These are phyloP conservation scores for Gleditsia sinensis DNA, from an alignment of 306 rosid species.

Conservation along the genomic window DNA sequence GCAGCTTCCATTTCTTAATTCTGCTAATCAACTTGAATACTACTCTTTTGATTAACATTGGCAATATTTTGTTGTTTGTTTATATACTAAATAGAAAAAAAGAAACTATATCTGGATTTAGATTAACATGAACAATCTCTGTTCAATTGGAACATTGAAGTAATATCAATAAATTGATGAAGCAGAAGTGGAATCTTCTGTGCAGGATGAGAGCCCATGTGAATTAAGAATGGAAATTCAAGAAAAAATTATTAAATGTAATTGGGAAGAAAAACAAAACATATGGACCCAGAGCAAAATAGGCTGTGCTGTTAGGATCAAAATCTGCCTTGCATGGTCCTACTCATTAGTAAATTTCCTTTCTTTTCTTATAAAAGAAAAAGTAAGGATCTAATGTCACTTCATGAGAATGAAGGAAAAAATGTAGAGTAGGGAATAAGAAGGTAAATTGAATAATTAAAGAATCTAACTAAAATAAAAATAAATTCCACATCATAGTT, in stretches of 20 bases:
- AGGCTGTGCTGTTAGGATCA: slow-evolving; percentile 52
- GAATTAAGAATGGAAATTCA: not conserved
- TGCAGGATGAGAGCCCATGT: not conserved
- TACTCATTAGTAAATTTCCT: slow-evolving; percentile 45
- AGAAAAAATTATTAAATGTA: not conserved
- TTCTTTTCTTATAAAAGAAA: slow-evolving; percentile 46
- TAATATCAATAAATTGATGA: not conserved
- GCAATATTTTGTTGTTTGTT: not conserved
- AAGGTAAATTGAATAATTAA: slow-evolving; percentile 32
- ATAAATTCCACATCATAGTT: slow-evolving; percentile 48
- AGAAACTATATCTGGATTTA: not conserved
- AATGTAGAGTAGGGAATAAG: slow-evolving; percentile 18
- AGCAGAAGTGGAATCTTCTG: slow-evolving; percentile 1
- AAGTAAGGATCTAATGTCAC: slow-evolving; percentile 83
- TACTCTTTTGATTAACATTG: too few species aligned
- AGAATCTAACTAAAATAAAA: not conserved
- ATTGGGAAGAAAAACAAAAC: slow-evolving; percentile 24
- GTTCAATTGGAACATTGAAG: not conserved
- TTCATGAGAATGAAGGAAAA: slow-evolving; percentile 47
- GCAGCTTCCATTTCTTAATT: slow-evolving; percentile 36
- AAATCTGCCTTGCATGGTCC: slow-evolving; percentile 56
- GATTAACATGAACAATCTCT: not conserved
- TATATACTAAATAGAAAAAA: not conserved
- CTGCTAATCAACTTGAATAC: slow-evolving; percentile 33
- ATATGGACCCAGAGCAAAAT: slow-evolving; percentile 39